Base-by-base conservation (phyloP, 305 asterid genomes). In the Plantago coronopus region DNA sequence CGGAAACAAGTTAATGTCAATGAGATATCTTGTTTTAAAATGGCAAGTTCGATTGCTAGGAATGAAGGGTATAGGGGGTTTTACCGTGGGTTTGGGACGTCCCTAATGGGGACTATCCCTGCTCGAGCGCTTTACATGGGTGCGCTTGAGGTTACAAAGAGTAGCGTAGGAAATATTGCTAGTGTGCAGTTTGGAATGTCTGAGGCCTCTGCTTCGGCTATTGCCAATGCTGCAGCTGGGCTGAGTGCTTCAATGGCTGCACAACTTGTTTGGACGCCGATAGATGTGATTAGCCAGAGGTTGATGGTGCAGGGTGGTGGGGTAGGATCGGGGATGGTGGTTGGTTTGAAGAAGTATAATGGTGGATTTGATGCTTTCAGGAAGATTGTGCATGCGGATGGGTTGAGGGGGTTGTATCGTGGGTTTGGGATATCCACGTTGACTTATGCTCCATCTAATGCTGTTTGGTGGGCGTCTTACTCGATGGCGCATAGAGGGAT, bases 381-480 rank as follows among this genome's bases (percentile, higher is more conserved):
- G 73, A 88, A 86, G 75, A 91, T 91, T 19, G 34, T 84, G 10
- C 48, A 53, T 18, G 59, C 79, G 0, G 91, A 91, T 72, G 98
- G 98, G 9, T 58, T 78, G 17, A 77, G 78, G 56, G 98, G 98
- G 13, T 68, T 91, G 79, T 91, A 91, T 50, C 76, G 96, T 44
- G 98, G 98, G 18, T 91, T 91, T 54, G 98, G 96, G 68, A 86
- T 88, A 6, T 91, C 98, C n/a, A 91, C 87, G 34, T 67, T 91
- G 66, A 88, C 98, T 48, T 91, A 88, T 55, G 98, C 98, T 16
- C 98, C 98, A 48, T 91, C 98, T 0, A 91, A 86, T 65, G 98
- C 98, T 0, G 98, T 83, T 17, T 91, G 98, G 98, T 91, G 98
- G 98, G 95, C 90, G n/a, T 84, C 98, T 45, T 91, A 88, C 76